Conservation (phyloP, 305 asterid species). For the Solanum hybrid region DNA sequence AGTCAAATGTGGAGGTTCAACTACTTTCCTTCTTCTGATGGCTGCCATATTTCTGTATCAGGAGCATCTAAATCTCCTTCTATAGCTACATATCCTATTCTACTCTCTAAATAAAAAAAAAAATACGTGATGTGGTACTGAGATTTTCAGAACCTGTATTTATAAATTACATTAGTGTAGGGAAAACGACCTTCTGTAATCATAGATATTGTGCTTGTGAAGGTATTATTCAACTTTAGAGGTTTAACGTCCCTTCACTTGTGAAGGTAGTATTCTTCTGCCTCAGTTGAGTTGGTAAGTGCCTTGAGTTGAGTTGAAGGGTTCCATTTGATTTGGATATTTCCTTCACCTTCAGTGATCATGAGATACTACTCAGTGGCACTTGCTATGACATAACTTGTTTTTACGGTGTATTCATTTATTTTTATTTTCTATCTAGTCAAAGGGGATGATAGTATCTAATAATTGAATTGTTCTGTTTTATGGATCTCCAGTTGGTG, state of each 20-base stretch:
- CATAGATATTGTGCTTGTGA: neutral
- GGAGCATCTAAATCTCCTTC: neutral
- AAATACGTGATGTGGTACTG: neutral
- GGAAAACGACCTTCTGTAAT: neutral
- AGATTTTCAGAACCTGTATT: neutral
- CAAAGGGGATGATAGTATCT: neutral
- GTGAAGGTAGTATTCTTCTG: no score
- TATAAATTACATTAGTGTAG: no score
- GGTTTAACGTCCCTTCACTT: no score
- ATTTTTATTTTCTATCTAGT: neutral
- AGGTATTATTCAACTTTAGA: no score
- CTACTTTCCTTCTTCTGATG: neutral
- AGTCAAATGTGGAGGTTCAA: neutral
- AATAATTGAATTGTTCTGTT: neutral
- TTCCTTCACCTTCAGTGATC: neutral
- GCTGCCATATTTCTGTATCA: neutral
- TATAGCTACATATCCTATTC: neutral
- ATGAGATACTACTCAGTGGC: neutral
- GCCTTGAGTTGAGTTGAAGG: neutral
- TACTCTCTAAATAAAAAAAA: neutral
- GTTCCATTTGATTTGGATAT: neutral
- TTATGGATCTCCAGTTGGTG: neutral
- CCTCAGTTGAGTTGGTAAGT: neutral
- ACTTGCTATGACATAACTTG: neutral
- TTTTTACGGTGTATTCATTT: neutral